Percentiles rank a stretch among this genome's conserved stretches.
These are phyloP conservation scores for Teunomyces lycoperdinae DNA, from an alignment of 805 yeast genomes.

Conservation along the genomic window DNA sequence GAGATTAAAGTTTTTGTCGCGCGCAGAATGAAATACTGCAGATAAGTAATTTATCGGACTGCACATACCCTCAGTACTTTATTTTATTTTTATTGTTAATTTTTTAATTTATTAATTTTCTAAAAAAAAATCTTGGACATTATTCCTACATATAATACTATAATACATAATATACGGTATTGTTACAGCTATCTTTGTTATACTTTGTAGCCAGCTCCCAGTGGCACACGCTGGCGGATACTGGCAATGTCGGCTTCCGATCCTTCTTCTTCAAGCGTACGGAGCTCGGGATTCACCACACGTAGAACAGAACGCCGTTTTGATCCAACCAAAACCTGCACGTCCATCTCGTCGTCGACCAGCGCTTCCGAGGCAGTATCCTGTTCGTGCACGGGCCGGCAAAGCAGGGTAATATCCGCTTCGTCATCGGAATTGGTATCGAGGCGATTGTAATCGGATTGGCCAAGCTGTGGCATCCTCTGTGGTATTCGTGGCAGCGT, in stretches of 20 bases:
- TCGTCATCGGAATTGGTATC: background rate
- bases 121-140: too few species aligned
- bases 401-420: background rate
- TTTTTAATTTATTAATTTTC: too few species aligned
- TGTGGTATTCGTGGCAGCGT: too few species aligned
- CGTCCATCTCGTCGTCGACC: conserved; percentile 53
- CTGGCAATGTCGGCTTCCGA: conserved; percentile 4
- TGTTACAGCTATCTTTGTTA: background rate
- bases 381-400: conserved; percentile 8
- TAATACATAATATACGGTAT: background rate
- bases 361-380: conserved; percentile 30
- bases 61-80: too few species aligned
- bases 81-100: too few species aligned
- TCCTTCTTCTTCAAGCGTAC: conserved; percentile 8
- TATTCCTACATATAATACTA: too few species aligned
- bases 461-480: too few species aligned
- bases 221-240: conserved; percentile 14
- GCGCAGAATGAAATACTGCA: too few species aligned
- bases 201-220: conserved; percentile 2
- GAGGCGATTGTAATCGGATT: background rate
- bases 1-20: too few species aligned
- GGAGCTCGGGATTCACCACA: conserved; percentile 59
- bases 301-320: conserved; percentile 58
- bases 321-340: conserved; percentile 68
- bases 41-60: too few species aligned